phyloP scores from a whole-genome alignment of 345 rosid species.

The Gossypium longicalyx region DNA sequence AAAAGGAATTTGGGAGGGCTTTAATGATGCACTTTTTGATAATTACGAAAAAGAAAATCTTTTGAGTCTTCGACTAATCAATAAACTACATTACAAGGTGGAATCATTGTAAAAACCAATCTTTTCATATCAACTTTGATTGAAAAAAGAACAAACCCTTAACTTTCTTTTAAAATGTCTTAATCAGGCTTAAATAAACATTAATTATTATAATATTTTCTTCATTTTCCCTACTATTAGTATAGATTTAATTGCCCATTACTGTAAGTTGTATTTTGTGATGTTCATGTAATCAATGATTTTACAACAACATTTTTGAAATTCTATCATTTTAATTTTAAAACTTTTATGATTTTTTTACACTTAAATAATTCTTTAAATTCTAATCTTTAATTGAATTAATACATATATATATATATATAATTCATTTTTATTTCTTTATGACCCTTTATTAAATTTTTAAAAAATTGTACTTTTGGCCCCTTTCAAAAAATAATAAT shows the following conservation, averaged over 20 bases:
- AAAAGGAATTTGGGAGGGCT: background rate
- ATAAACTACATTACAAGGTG: background rate
- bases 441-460: no score
- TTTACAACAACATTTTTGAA: background rate
- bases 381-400: no score
- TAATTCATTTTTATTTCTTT: no score
- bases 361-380: no score
- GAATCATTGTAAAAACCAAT: background rate
- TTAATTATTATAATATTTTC: no score
- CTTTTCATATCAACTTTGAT: background rate
- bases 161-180: no score
- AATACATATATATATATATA: no score
- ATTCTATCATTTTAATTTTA: background rate
- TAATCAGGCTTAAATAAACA: no score
- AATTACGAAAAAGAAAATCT: background rate
- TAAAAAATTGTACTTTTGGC: no score
- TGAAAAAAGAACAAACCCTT: no score
- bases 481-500: no score
- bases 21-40: conserved; percentile 4
- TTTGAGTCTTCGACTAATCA: background rate
- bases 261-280: background rate
- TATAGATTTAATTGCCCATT: background rate
- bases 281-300: background rate
- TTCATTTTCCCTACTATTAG: background rate
- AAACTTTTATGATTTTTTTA: no score